These are phyloP conservation scores for Fomitopsis serialis DNA, from an alignment of 768 basidiomycete species.

Conservation along the genomic window DNA sequence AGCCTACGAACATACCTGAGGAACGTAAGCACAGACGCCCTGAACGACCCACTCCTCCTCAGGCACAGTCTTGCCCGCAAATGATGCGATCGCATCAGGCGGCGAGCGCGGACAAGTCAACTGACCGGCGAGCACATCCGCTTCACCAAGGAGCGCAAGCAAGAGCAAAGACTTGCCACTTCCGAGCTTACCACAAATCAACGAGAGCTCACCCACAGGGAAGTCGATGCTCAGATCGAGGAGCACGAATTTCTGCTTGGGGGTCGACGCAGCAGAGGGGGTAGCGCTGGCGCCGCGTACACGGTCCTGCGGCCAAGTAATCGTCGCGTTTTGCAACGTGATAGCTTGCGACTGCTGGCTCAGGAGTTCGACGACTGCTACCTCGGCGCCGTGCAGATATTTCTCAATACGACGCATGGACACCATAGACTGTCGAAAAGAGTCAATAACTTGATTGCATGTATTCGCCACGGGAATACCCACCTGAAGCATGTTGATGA, in stretches of 20 bases:
- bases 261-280: slow-evolving; percentile 62
- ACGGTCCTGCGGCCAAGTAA: slow-evolving; percentile 88
- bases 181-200: slow-evolving; percentile 87
- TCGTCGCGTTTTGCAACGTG: slow-evolving; percentile 76
- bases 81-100: slow-evolving; percentile 68
- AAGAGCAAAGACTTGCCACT: slow-evolving; percentile 79
- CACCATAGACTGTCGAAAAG: slow-evolving; percentile 53
- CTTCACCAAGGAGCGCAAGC: slow-evolving; percentile 81
- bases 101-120: slow-evolving; percentile 80
- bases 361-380: slow-evolving; percentile 55
- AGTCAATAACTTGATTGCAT: slow-evolving; percentile 1
- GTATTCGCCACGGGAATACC: not conserved
- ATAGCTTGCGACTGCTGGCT: slow-evolving; percentile 54
- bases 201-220: slow-evolving; percentile 70
- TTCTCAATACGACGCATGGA: slow-evolving; percentile 89
- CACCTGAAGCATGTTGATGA: slow-evolving; percentile 86
- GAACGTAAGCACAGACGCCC: slow-evolving; percentile 84
- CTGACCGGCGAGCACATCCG: slow-evolving; percentile 79
- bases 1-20: slow-evolving; percentile 45
- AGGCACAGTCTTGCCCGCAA: slow-evolving; percentile 35
- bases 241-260: slow-evolving; percentile 73
- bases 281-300: slow-evolving; percentile 36
- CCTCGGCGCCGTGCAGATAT: slow-evolving; percentile 74
- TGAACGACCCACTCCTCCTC: slow-evolving; percentile 71
- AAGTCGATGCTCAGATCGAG: slow-evolving; percentile 76